Percentiles rank a stretch among this genome's conserved stretches.
Evolutionary conservation across 805 yeast species (phyloP).

Genomic region (Suhomyces kilbournensis): DNA sequence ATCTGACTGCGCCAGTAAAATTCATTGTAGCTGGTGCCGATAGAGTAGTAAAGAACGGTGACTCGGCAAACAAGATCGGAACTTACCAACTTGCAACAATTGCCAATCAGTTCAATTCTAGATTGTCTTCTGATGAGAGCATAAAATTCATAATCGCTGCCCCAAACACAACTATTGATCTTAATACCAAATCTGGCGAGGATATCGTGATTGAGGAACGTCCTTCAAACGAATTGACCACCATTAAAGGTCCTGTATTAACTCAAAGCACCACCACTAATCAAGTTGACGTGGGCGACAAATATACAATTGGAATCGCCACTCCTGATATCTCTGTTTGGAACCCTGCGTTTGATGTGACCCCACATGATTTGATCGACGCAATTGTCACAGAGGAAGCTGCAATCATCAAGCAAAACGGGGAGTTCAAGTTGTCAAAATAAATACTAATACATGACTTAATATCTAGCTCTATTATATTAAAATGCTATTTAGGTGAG

Average conservation of each 20-base stretch:
- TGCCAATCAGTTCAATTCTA: constrained; percentile 48
- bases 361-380: constrained; percentile 80
- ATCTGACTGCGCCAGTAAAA: constrained; percentile 61
- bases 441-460: not conserved
- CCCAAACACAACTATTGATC: constrained; percentile 87
- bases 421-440: constrained; percentile 45
- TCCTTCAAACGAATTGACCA: constrained; percentile 74
- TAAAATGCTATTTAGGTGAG: not conserved
- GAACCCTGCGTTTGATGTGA: constrained; percentile 96
- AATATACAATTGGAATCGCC: constrained; percentile 68
- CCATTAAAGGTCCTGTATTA: constrained; percentile 58
- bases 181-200: constrained; percentile 61
- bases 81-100: constrained; percentile 83
- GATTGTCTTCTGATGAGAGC: constrained; percentile 21
- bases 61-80: constrained; percentile 94
- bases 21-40: constrained; percentile 95
- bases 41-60: constrained; percentile 89
- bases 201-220: constrained; percentile 85
- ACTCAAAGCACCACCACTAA: constrained; percentile 1
- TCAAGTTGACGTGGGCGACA: constrained; percentile 30
- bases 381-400: constrained; percentile 85
- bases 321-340: constrained; percentile 84
- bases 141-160: constrained; percentile 92
- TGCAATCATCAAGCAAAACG: constrained; percentile 50
- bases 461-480: not conserved